Evolutionary conservation across 2,329 filamentous ascomycete genomes (phyloP).

Genomic region (Phaeophleospora eucalypticola): DNA sequence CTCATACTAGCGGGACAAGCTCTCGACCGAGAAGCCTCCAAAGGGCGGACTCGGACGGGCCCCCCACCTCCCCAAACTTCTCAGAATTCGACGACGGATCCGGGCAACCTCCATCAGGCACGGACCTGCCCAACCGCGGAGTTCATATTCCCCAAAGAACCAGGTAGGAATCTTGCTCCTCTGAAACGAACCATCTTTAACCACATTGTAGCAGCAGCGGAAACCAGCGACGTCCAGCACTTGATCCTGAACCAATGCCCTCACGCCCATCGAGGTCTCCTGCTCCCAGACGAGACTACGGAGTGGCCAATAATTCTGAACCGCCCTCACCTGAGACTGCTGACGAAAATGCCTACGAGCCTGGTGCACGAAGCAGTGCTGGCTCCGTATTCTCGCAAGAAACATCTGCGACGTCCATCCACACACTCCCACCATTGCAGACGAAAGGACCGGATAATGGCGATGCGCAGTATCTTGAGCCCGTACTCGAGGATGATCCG

Average conservation of each 20-base stretch:
- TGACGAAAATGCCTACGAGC: slow-evolving; percentile 19
- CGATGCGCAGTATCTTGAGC: slow-evolving; percentile 43
- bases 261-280: slow-evolving; percentile 6
- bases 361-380: slow-evolving; percentile 31
- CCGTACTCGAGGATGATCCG: slow-evolving; percentile 51
- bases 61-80: slow-evolving; percentile 21
- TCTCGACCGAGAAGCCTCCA: slow-evolving; percentile 11
- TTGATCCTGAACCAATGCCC: slow-evolving; percentile 7
- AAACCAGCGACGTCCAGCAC: slow-evolving; percentile 4
- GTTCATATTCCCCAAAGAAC: slow-evolving; percentile 24
- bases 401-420: slow-evolving; percentile 34
- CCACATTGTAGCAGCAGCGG: slow-evolving; percentile 1
- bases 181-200: slow-evolving; percentile 4
- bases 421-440: slow-evolving; percentile 41
- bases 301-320: slow-evolving; percentile 4
- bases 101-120: slow-evolving; percentile 11
- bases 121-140: slow-evolving; percentile 16
- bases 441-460: slow-evolving; percentile 38
- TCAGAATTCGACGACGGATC: slow-evolving; percentile 22
- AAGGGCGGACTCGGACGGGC: slow-evolving; percentile 12
- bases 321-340: slow-evolving; percentile 15
- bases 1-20: slow-evolving; percentile 10
- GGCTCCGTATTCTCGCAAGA: slow-evolving; percentile 35
- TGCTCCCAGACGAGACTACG: not conserved
- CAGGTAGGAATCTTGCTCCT: slow-evolving; percentile 16